phyloP scores from a whole-genome alignment of 805 yeast species.

The Lipomyces spencermartinsiae region DNA sequence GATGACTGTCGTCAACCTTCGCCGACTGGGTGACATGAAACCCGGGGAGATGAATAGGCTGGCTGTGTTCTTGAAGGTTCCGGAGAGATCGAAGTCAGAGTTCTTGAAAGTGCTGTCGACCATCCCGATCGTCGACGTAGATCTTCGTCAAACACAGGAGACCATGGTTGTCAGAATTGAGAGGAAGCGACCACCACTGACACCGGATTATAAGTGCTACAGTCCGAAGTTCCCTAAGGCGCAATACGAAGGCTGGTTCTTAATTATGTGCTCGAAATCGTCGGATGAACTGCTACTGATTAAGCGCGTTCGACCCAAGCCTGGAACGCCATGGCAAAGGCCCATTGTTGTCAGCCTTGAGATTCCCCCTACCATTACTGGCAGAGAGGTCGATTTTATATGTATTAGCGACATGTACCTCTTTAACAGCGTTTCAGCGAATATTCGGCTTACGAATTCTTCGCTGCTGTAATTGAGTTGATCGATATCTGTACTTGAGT shows the following conservation, averaged over 20 bases:
- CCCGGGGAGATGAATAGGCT: slow-evolving; percentile 24
- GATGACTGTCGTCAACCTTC: slow-evolving; percentile 11
- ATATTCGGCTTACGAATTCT: slow-evolving; percentile 1
- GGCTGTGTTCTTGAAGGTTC: slow-evolving; percentile 23
- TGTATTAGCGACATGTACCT: slow-evolving; percentile 32
- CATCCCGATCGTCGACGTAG: slow-evolving; percentile 64
- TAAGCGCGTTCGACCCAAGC: slow-evolving; percentile 74
- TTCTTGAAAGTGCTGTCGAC: slow-evolving; percentile 51
- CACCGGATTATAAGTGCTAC: slow-evolving; percentile 68
- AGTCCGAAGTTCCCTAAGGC: slow-evolving; percentile 85
- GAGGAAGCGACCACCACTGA: slow-evolving; percentile 55
- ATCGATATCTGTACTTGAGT: neutral
- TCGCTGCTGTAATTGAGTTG: neutral
- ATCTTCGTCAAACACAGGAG: slow-evolving; percentile 39
- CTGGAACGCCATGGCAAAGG: slow-evolving; percentile 36
- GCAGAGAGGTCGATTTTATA: slow-evolving; percentile 16
- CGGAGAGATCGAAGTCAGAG: slow-evolving; percentile 19
- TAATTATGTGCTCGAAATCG: slow-evolving; percentile 60
- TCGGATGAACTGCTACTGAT: slow-evolving; percentile 64
- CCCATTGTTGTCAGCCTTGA: slow-evolving; percentile 26
- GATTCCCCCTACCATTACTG: slow-evolving; percentile 26
- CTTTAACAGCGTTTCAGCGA: neutral
- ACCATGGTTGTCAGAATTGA: slow-evolving; percentile 54
- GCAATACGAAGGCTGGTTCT: slow-evolving; percentile 94
- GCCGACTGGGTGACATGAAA: slow-evolving; percentile 19